A percentile compares a stretch with the other conserved stretches of the same genome.
phyloP scores from a whole-genome alignment of 2,329 filamentous ascomycete species.

The Cercospora nicotianae region DNA sequence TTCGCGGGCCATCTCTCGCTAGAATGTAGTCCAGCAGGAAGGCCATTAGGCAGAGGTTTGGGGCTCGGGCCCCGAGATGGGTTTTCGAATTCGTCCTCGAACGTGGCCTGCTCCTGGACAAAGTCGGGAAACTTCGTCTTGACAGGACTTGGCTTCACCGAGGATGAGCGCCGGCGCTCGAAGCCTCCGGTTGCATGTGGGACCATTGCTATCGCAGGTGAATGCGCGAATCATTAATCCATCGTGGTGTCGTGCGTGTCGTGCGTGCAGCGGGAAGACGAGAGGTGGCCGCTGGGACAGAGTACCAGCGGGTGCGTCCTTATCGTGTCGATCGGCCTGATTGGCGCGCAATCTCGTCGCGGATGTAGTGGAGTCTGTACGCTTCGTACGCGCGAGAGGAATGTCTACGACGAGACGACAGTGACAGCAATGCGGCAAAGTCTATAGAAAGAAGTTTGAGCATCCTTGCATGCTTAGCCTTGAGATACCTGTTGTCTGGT shows the following conservation, averaged over 20 bases:
- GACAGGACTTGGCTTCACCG: constrained; percentile 24
- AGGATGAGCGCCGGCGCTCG: constrained; percentile 35
- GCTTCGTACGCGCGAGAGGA: not conserved
- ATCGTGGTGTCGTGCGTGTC: not conserved
- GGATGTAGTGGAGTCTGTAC: not conserved
- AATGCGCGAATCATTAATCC: not conserved
- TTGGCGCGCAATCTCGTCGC: not conserved
- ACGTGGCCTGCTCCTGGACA: constrained; percentile 38
- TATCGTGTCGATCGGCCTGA: not conserved
- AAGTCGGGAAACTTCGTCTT: constrained; percentile 49
- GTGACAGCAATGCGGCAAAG: not conserved
- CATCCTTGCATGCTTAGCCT: not conserved
- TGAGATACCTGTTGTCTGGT: not conserved
- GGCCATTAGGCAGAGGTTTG: constrained; percentile 35
- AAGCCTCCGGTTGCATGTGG: constrained; percentile 30
- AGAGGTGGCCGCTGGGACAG: not conserved
- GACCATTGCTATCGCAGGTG: constrained; percentile 24
- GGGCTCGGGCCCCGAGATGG: constrained; percentile 34
- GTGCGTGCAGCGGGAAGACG: not conserved
- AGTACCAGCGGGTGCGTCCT: not conserved
- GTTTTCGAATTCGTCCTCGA: constrained; percentile 27
- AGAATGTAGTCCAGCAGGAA: constrained; percentile 39
- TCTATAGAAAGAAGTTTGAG: not conserved
- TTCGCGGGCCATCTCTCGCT: constrained; percentile 63
- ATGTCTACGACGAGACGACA: not conserved